Base-by-base conservation (phyloP, 139 green algal species). In the Coccomyxa sp. region DNA sequence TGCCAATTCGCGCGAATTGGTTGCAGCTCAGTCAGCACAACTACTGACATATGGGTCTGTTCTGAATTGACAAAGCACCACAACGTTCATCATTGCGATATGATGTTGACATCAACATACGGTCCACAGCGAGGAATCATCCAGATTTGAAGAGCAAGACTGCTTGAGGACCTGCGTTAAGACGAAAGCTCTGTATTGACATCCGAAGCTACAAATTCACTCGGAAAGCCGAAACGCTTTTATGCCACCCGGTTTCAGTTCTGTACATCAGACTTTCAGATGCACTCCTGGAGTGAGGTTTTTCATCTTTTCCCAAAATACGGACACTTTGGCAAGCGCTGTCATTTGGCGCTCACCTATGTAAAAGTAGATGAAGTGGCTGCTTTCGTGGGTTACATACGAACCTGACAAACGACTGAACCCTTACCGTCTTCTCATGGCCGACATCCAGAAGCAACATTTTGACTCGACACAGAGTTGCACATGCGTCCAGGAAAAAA, bases 341-440 rank as follows among this genome's bases (percentile, higher is more conserved):
- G 15, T 78, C 1, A 21, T 63, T 63, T 38, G 32, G 30, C 30
- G 13, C 81, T 81, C 58, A 89, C 93, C 94, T 0, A 98, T 79
- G 84, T 98, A 99, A 86, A 98, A 99, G 87, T 99, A 99, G 79
- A 98, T 97, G 85, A 99, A 99, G 88, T 98, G 94, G 89, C 97
- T 98, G 68, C 95, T 98, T 86, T 99, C 97, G 71, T 99, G 97
- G 28, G 97, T 99, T 4, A 99, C 97, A 80, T 98, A 99, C 14
- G 95, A 98, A 25, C 96, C 93, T 96, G 90, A 83, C 63, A 80
- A 30, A 31, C 82, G 63, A 58, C 13, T 15, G 71, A 51, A 51
- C n/a, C 23, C 31, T 31, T 10, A 30, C 66, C 21, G 66, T 23
- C 21, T 27, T 74, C 21, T 27, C 66, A 74, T 3, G 66, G 3